These are phyloP conservation scores for Hypoxylon crocopeplum DNA, from an alignment of 495 filamentous ascomycete genomes.

Conservation along the genomic window DNA sequence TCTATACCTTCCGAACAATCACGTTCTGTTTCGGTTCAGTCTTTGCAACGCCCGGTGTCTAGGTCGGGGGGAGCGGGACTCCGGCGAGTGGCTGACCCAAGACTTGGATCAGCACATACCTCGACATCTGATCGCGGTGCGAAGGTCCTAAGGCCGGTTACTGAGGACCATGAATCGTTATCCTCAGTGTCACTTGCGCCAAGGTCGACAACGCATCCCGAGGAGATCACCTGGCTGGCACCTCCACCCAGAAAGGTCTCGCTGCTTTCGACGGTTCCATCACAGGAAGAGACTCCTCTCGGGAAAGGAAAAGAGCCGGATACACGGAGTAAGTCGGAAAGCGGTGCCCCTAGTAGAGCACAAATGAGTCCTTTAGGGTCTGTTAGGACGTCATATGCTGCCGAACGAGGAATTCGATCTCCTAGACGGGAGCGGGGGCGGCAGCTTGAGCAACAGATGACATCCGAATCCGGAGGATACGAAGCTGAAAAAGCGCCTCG, in stretches of 20 bases:
- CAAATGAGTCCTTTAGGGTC: conserved; percentile 19
- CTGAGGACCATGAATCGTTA: conserved; percentile 39
- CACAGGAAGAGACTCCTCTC: conserved; percentile 7
- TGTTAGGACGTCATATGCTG: background rate
- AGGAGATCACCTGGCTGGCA: conserved; percentile 14
- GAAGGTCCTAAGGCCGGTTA: conserved; percentile 35
- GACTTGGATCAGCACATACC: conserved; percentile 8
- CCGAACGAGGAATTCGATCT: background rate
- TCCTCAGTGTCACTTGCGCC: conserved; percentile 28
- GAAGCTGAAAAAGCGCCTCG: background rate
- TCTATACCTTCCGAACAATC: conserved; percentile 53
- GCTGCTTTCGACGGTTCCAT: conserved; percentile 22
- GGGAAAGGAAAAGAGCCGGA: conserved; percentile 20
- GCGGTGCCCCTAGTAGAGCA: background rate
- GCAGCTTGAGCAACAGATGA: background rate
- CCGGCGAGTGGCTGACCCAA: conserved; percentile 4
- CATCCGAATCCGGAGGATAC: background rate
- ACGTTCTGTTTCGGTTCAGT: conserved; percentile 6
- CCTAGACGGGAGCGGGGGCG: background rate
- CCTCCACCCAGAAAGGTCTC: conserved; percentile 22
- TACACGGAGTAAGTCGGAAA: background rate
- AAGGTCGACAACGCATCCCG: background rate
- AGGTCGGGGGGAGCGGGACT: conserved; percentile 7
- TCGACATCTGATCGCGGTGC: conserved; percentile 13
- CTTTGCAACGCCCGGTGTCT: conserved; percentile 12